A percentile compares a stretch with the other conserved stretches of the same genome.
Conservation (phyloP, 305 asterid genomes). For the Plantago coronopus region DNA sequence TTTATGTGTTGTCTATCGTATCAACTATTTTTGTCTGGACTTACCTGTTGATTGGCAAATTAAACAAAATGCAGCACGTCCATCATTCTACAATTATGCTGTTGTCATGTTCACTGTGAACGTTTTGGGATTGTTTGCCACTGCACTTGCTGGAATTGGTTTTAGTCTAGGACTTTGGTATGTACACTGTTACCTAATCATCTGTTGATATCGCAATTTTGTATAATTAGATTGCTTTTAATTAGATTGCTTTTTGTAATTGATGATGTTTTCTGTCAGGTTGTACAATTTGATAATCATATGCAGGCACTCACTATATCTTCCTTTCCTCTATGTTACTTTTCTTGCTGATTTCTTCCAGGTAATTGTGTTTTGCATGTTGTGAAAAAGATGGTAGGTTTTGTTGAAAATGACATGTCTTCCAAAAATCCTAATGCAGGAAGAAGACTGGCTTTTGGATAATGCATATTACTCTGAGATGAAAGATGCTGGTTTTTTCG, state of each 20-base stretch:
- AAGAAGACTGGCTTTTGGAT: slow-evolving; percentile 94
- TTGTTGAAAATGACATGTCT: neutral
- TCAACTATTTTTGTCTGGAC: slow-evolving; percentile 14
- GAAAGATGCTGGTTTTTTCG: slow-evolving; percentile 93
- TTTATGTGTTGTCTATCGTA: slow-evolving; percentile 5
- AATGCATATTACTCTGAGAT: slow-evolving; percentile 86
- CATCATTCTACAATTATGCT: slow-evolving; percentile 82
- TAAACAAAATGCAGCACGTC: slow-evolving; percentile 55
- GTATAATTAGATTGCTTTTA: slow-evolving; percentile 11
- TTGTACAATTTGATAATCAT: slow-evolving; percentile 46
- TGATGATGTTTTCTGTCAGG: slow-evolving; percentile 38
- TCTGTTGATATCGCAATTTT: neutral
- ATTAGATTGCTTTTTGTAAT: slow-evolving; percentile 14
- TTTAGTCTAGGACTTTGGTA: slow-evolving; percentile 71
- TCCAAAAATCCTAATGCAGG: slow-evolving; percentile 38
- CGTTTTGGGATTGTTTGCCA: slow-evolving; percentile 44
- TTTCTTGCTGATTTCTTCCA: slow-evolving; percentile 75
- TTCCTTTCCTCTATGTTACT: slow-evolving; percentile 56
- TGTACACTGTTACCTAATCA: neutral
- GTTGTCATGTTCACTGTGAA: slow-evolving; percentile 61
- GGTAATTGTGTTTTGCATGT: slow-evolving; percentile 37
- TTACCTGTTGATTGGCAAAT: slow-evolving; percentile 15
- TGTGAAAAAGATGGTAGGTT: slow-evolving; percentile 6
- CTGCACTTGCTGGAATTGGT: slow-evolving; percentile 67
- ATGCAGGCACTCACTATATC: slow-evolving; percentile 68